Base-by-base conservation (phyloP, 2,329 filamentous ascomycete genomes). In the Sodiomyces alkalinus region DNA sequence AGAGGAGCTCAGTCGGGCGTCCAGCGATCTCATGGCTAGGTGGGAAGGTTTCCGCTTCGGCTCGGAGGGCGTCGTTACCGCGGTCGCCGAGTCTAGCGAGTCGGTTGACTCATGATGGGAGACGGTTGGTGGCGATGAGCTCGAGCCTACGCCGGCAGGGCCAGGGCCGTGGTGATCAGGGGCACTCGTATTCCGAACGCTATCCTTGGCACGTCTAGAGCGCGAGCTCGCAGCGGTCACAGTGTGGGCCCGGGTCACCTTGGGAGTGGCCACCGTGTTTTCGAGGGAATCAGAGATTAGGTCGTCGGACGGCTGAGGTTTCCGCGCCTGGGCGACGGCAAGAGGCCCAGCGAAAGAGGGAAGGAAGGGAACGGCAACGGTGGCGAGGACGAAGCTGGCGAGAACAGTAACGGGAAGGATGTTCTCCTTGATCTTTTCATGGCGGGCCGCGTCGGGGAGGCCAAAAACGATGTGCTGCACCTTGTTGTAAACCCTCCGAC, bases 401-500 rank as follows among this genome's bases (percentile, higher is more conserved):
- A 90, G 67, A 2, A 90, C 75, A 6, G 79, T 81, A 30, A 87
- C 80, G 6, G 81, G 81, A 21, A 87, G 52, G 5, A 79, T 64
- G 48, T 90, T 90, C 52, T 87, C 80, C 46, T 74, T 77, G 48
- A 90, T 85, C 55, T 76, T 78, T 42, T 83, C 78, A 39, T 73
- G 64, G 33, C 74, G 67, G 34, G 64, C 63, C 16, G 68, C 64
- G 44, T 87, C 80, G 19, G 74, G 65, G 15, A 79, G 62, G 13
- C 81, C 81, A 49, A 90, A 90, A 16, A 90, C 80, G 41, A 90
- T 82, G 51, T 82, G 74, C 53, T 90, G 81, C 21, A 90, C 80
- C 53, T 82, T 83, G 55, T 90, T 90, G 58, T 86, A 87, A 41
- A 90, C 74, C 44, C 82, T 64, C 34, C 80, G 71, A 47, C 81